Evolutionary conservation across 2,329 filamentous ascomycete genomes (phyloP).

Genomic region (Sclerotinia borealis): DNA sequence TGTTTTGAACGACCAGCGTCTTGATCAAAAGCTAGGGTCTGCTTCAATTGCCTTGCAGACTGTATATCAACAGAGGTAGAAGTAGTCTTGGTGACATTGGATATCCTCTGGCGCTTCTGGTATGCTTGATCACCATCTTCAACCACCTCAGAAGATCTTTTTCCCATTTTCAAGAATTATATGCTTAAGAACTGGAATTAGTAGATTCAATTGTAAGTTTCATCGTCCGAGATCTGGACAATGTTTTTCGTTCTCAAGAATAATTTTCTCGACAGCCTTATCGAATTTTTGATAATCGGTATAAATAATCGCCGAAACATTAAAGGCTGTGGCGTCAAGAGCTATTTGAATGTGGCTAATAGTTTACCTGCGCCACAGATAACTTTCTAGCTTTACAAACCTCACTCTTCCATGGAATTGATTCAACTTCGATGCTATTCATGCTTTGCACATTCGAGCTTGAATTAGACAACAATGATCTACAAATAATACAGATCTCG

Average conservation of each 20-base stretch:
- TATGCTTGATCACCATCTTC: constrained; percentile 31
- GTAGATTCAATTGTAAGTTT: neutral
- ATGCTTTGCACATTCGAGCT: neutral
- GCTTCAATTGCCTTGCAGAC: constrained; percentile 60
- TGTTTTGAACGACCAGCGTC: constrained; percentile 62
- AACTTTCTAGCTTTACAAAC: neutral
- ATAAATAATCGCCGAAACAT: neutral
- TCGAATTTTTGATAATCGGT: constrained; percentile 11
- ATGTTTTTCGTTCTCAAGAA: constrained; percentile 1
- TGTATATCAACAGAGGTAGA: constrained; percentile 47
- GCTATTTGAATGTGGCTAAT: neutral
- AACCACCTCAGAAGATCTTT: constrained; percentile 26
- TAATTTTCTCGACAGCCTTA: constrained; percentile 13
- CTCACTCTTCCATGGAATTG: neutral
- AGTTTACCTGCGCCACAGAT: neutral
- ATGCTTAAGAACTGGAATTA: neutral
- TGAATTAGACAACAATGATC: constrained; percentile 18
- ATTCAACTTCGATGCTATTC: neutral
- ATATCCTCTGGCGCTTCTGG: constrained; percentile 33
- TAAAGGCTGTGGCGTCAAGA: neutral
- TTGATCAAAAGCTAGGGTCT: constrained; percentile 65
- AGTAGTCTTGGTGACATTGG: constrained; percentile 41
- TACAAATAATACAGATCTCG: constrained; percentile 5
- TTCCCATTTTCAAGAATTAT: constrained; percentile 25
- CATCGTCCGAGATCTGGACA: neutral